Evolutionary conservation across 306 rosid genomes (phyloP), one percentile per base, ranked within the genome.

Genomic region (Geum urbanum): DNA sequence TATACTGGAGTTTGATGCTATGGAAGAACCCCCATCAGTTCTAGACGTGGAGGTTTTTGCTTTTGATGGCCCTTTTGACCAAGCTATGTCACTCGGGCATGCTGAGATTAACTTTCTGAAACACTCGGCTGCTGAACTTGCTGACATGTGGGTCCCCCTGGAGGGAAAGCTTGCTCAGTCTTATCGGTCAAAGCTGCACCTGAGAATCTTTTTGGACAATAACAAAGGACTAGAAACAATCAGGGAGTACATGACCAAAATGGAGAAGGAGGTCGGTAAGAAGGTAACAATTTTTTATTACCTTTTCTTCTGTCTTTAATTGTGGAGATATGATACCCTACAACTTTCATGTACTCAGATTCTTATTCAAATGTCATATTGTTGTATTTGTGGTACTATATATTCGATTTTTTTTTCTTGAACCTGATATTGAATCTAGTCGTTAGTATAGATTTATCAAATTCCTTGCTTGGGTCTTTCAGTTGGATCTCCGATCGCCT

Each of bases 181-280:
- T 62, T 81, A 90, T 78, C 97, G 85, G 66, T 86, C 97, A 12
- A 94, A 94, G 85, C 75, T 94, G 86, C 94, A 84, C 70, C 78
- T 94, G 81, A 88, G 98, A 79, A 86, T 90, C 64, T 94, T 90
- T 73, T 67, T 94, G 82, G 94, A 94, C 69, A 90, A 94, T 39
- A 73, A 80, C 15, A 91, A 87, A 35, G 98, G 96, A 66, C 86
- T 72, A n/a, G 96, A 88, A 82, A 84, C 86, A 51, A 85, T 94
- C 37, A 86, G 83, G 84, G 96, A 91, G 18, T 94, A 90, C 71
- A 83, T 94, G 83, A 85, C 78, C 65, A 94, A 84, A 89, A 88
- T 84, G 87, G 98, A 84, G 79, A 94, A 87, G 80, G 98, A 94
- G 85, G 97, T 94, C n/a, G 98, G 98, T 62, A 94, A 85, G 84